Percentiles rank a stretch among this genome's conserved stretches.
Conservation (phyloP, 2,329 filamentous ascomycete genomes). For the Curvularia spicifera region DNA sequence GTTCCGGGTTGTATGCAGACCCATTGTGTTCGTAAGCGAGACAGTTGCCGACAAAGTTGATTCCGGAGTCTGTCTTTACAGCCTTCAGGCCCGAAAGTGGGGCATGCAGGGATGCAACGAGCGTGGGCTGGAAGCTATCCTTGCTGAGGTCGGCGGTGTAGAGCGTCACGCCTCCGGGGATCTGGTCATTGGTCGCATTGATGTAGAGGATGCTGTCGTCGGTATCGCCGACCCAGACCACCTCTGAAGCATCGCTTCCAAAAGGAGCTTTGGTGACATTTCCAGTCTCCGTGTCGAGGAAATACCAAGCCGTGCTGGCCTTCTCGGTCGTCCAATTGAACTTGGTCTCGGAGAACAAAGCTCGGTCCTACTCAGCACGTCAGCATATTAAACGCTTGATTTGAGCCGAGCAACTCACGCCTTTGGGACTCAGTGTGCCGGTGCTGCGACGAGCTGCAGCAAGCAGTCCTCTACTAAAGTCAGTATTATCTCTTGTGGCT, state of each 20-base stretch:
- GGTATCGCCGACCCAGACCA: conserved; percentile 44
- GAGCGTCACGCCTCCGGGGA: conserved; percentile 44
- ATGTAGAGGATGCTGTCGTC: conserved; percentile 67
- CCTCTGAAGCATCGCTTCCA: conserved; percentile 40
- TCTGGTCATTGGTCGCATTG: conserved; percentile 65
- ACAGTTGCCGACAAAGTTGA: conserved; percentile 60
- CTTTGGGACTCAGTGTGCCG: conserved; percentile 42
- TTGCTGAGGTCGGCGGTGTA: conserved; percentile 43
- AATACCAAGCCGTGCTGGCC: conserved; percentile 57
- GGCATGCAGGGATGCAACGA: conserved; percentile 52
- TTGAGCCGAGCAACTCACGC: conserved; percentile 26
- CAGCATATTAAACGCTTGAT: conserved; percentile 1
- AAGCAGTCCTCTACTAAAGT: conserved; percentile 27
- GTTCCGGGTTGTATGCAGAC: conserved; percentile 69
- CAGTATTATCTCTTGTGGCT: neutral
- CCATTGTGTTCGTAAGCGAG: conserved; percentile 70
- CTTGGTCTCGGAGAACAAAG: conserved; percentile 43
- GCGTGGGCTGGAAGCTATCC: conserved; percentile 35
- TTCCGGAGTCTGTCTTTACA: conserved; percentile 48
- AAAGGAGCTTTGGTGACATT: conserved; percentile 45
- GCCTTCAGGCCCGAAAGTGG: conserved; percentile 60
- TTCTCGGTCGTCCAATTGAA: conserved; percentile 48
- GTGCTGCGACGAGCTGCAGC: conserved; percentile 43
- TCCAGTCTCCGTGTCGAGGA: conserved; percentile 41
- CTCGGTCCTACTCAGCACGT: conserved; percentile 34